These are phyloP conservation scores for Sinapis alba DNA, from an alignment of 441 rosid genomes.

Conservation along the genomic window DNA sequence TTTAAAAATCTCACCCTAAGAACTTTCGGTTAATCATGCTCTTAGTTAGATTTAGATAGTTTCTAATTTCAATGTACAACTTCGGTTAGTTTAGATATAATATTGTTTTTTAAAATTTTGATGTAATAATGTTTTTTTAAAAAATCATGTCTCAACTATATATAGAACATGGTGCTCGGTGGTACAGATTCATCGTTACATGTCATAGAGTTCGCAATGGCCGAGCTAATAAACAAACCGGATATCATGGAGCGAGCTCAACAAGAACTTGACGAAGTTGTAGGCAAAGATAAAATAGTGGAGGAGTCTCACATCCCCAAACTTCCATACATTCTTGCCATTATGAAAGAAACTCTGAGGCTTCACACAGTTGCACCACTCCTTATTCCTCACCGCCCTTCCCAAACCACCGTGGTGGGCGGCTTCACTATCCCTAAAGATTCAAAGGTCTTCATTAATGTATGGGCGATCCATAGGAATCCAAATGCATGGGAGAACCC, in stretches of 20 bases:
- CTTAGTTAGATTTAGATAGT: no score
- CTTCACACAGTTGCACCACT: slow-evolving; percentile 48
- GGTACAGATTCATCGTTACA: slow-evolving; percentile 46
- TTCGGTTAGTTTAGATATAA: not conserved
- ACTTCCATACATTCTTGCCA: slow-evolving; percentile 43
- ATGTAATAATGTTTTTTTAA: no score
- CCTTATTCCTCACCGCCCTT: slow-evolving; percentile 47
- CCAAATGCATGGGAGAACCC: slow-evolving; percentile 49
- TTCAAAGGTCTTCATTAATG: slow-evolving; percentile 42
- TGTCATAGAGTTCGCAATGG: slow-evolving; percentile 45
- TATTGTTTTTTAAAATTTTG: no score
- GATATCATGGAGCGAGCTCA: slow-evolving; percentile 39
- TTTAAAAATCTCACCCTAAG: no score
- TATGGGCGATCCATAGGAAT: slow-evolving; percentile 54
- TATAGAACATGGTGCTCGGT: slow-evolving; percentile 53
- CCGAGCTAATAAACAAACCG: slow-evolving; percentile 48
- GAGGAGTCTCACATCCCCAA: slow-evolving; percentile 48
- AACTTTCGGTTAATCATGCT: no score
- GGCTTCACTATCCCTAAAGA: slow-evolving; percentile 47
- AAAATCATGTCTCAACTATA: not conserved
- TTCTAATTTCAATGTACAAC: not conserved
- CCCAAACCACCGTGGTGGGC: slow-evolving; percentile 28
- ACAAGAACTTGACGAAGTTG: slow-evolving; percentile 46
- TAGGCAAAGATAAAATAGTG: slow-evolving; percentile 45
- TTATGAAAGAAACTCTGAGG: slow-evolving; percentile 50